Conservation (phyloP, 2,329 filamentous ascomycete genomes). For the Aspergillus bombycis region DNA sequence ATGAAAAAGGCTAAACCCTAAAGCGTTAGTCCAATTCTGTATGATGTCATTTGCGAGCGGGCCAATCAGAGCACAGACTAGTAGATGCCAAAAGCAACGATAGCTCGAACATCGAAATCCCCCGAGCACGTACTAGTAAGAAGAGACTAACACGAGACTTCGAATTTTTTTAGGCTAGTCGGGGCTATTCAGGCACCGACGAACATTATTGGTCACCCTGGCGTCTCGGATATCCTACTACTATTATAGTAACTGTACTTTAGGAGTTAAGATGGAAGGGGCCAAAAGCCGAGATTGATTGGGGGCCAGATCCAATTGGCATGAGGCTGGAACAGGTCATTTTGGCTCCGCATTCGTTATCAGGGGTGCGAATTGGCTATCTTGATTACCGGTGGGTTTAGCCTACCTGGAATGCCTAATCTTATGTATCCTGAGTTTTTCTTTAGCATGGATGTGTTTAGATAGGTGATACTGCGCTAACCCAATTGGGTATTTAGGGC, state of each 20-base stretch:
- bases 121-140: background rate
- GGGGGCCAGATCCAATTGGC: background rate
- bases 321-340: background rate
- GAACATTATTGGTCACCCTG: background rate
- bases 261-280: background rate
- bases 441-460: background rate
- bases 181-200: background rate
- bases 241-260: too few relatives aligned
- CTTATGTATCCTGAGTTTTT: background rate
- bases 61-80: slow-evolving; percentile 2
- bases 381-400: background rate
- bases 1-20: background rate
- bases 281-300: background rate
- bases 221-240: background rate
- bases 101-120: background rate
- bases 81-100: background rate
- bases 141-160: background rate
- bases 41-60: slow-evolving; percentile 9
- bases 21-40: background rate
- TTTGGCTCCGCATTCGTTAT: background rate
- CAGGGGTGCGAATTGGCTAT: background rate
- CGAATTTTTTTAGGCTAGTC: background rate
- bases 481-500: background rate
- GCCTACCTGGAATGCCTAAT: background rate
- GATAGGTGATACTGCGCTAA: background rate